Conservation (phyloP, 352 stramenopile genomes). For the Peronospora farinosa region DNA sequence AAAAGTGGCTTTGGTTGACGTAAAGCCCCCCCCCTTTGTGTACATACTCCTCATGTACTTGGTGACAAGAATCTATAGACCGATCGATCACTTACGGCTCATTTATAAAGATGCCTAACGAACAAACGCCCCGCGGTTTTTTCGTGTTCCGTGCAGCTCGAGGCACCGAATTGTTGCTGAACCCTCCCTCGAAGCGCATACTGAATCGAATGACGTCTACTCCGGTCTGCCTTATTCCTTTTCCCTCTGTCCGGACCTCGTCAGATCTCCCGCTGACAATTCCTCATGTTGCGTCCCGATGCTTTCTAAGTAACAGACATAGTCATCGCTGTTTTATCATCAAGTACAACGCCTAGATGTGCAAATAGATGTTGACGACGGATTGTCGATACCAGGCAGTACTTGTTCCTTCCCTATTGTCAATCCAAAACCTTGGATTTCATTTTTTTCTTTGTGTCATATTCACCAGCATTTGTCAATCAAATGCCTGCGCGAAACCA, state of each 20-base stretch:
- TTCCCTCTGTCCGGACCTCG: constrained; percentile 23
- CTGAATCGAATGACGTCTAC: constrained; percentile 28
- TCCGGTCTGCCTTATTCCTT: constrained; percentile 5
- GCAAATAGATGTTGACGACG: constrained; percentile 11
- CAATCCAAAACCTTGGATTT: too few relatives aligned
- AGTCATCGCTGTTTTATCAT: constrained; percentile 2
- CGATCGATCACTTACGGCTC: constrained; percentile 20
- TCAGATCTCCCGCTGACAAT: too few relatives aligned
- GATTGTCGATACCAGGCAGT: constrained; percentile 33
- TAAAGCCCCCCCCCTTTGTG: too few relatives aligned
- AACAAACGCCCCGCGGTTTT: constrained; percentile 17
- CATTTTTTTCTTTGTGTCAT: too few relatives aligned
- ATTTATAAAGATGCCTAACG: constrained; percentile 22
- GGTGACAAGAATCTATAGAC: background rate
- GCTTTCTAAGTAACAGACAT: too few relatives aligned
- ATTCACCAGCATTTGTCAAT: too few relatives aligned
- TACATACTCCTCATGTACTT: background rate
- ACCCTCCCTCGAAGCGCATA: constrained; percentile 19
- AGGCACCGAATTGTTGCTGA: constrained; percentile 40
- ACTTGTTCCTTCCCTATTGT: background rate
- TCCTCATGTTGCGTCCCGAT: background rate
- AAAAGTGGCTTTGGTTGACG: constrained; percentile 18
- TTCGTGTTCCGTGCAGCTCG: constrained; percentile 25
- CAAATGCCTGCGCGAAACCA: background rate
- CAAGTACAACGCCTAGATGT: background rate